Base-by-base conservation (phyloP, 371 early-diverging fungal genomes). In the Blakeslea trispora region DNA sequence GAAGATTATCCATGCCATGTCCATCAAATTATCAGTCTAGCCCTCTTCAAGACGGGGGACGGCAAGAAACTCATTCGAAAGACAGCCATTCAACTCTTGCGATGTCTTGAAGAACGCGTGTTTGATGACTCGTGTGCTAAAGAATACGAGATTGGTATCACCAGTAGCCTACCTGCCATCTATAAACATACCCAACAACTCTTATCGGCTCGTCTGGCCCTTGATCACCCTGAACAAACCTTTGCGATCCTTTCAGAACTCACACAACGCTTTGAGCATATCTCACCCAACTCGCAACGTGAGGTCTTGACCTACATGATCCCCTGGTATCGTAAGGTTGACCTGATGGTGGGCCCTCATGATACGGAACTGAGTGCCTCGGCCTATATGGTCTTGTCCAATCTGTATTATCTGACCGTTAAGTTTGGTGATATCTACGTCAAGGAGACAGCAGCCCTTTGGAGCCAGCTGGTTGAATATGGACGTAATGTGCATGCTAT, bases 271-370 rank as follows among this genome's bases (percentile, higher is more conserved):
- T 84, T 92, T 45, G 89, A 93, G 18, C 73, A 80, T 44, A 86
- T 93, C 34, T 75, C 79, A 14, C 70, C 81, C 3, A 73, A 74
- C 35, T 81, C 79, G 19, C 82, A 81, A 39, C 83, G 88, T 9
- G 87, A 88, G 54, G 84, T 95, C 22, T 70, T 94, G 41, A 68
- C 69, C 13, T 84, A 90, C n/a, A 74, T 93, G 68, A 62, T 86
- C 3, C 95, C 97, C 0, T 97, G 97, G 97, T 72, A 94, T 34
- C 78, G 86, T 22, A 93, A 92, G 53, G 74, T 94, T 0, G 85
- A 88, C 48, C 69, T 92, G 34, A 59, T 64, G 0, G 71, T 83
- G 14, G 86, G 78, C 1, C 66, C 74, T 0, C 49, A 72, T 10
- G 77, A 80, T 17, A 71, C 73, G 0, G 84, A 77, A 42, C 68